A percentile compares a stretch with the other conserved stretches of the same genome.
phyloP scores from a whole-genome alignment of 148 eudicot genomes.

The Vaccinium corymbosum region DNA sequence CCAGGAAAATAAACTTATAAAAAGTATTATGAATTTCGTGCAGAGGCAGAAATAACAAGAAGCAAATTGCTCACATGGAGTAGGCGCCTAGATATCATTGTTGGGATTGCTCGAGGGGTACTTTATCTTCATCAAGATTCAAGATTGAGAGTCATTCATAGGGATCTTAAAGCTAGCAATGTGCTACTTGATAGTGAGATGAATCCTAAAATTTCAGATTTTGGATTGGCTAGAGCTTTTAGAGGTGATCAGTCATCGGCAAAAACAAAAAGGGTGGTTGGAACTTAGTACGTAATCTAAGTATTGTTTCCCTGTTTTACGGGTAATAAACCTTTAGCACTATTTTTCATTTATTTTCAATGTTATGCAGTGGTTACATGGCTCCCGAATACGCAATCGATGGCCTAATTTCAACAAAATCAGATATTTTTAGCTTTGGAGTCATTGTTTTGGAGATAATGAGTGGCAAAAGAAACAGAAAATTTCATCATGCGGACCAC shows the following conservation, averaged over 20 bases:
- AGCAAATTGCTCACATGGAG: constrained; percentile 8
- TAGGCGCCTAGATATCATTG: constrained; percentile 10
- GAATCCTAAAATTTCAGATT: constrained; percentile 14
- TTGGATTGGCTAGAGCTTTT: not conserved
- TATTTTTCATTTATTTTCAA: not conserved
- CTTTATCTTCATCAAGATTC: constrained; percentile 24
- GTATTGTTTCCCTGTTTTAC: not conserved
- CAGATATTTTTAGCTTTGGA: constrained; percentile 9
- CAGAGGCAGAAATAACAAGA: not conserved
- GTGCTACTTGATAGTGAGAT: constrained; percentile 6
- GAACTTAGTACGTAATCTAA: not conserved
- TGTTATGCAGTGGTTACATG: constrained; percentile 33
- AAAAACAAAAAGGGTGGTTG: constrained; percentile 8
- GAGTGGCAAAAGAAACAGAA: not conserved
- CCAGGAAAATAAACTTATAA: not conserved
- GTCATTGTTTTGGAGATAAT: constrained; percentile 10
- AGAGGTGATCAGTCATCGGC: not conserved
- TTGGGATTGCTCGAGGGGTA: constrained; percentile 18
- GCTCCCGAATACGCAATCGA: constrained; percentile 15
- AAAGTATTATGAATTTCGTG: not conserved
- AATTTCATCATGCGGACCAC: not conserved
- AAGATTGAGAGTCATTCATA: constrained; percentile 20
- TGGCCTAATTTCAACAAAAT: constrained; percentile 30
- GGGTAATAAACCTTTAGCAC: not conserved
- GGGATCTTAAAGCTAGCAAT: constrained; percentile 19